Evolutionary conservation across 2,329 filamentous ascomycete genomes (phyloP), one percentile per base, ranked within the genome.

Genomic region (Talaromyces sp.): DNA sequence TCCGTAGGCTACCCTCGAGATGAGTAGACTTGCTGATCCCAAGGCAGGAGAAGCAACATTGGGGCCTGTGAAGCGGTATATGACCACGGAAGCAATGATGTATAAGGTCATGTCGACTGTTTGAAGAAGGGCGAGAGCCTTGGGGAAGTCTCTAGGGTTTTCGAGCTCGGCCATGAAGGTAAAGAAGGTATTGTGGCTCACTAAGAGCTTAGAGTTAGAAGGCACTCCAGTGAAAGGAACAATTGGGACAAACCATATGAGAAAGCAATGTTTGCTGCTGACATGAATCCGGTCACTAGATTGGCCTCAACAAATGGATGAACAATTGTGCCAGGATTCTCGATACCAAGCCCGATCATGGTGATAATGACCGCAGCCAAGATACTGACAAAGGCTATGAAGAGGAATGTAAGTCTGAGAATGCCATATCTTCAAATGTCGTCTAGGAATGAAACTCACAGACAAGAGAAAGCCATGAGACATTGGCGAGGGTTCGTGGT

Each of bases 211-310:
- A 4, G 9, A 27, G 24, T 27, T 9, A 27, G 24, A 27, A 9
- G 4, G 4, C 9, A 9, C 9, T 27, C 24, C 9, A 27, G 5
- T 27, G 24, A 27, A 27, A 9, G 9, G 4, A 9, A 27, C 24
- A 27, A 27, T 4, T 5, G 5, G 4, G 24, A 27, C 24, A 27
- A 27, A 27, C 84, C 78, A 74, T 87, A 91, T 51, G 88, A 86
- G 55, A 90, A 84, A 55, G 88, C 79, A 48, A 91, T 90, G 73
- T 89, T 89, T 64, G 77, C 80, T 40, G 87, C 79, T n/a, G 83
- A 80, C 13, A 83, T 77, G 65, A 88, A 86, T 16, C 76, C 84
- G 40, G 82, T 75, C 39, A 76, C 74, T 33, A 88, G 76, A 30
- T 72, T 72, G 1, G 81, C 68, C 3, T 76, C 57, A 17, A 71